Evolutionary conservation across 495 filamentous ascomycete species (phyloP), one percentile per base, ranked within the genome.

Genomic region (Penicillium pulvis): DNA sequence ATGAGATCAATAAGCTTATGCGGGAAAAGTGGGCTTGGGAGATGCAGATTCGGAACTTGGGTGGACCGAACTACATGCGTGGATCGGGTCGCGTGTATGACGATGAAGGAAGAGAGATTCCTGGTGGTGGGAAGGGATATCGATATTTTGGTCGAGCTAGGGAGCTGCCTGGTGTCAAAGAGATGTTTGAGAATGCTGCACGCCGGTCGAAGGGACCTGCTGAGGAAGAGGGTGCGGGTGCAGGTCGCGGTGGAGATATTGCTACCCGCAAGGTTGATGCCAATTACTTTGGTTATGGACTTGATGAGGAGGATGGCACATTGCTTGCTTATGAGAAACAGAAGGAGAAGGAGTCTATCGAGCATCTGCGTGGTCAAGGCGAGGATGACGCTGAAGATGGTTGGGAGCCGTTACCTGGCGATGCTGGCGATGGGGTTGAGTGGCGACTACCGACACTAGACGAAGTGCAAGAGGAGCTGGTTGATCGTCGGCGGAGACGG

Each of bases 1-100:
- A 98, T 74, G 95, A 98, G 77, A 96, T 98, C 81, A 98, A 98
- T 78, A 96, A 96, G 75, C 84, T 95, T 50, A 97, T 98, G 90
- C 87, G 92, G 52, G 94, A 98, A 81, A 98, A 98, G 74, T 90
- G 92, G 79, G 90, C 94, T 82, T 98, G 94, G 94, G 94, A 98
- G 76, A 85, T 92, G 71, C 94, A 96, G 74, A 97, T 98, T 55
- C 83, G 92, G 44, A 92, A 93, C 63, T 73, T 98, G 33, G 95
- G 95, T 46, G 94, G 94, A 14, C 95, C 95, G 42, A 98, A 97
- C 75, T 98, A 97, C 72, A 98, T 95, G 93, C 82, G 94, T n/a
- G 91, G 87, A 12, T 82, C 85, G 1, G 92, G 86, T 31, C 84
- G 89, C 58, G 86, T 96, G 30, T 91, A 90, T 72, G 94, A 97